These are phyloP conservation scores for Marchantia paleacea DNA, from an alignment of 225 moss, liverwort and hornwort species.

Conservation along the genomic window DNA sequence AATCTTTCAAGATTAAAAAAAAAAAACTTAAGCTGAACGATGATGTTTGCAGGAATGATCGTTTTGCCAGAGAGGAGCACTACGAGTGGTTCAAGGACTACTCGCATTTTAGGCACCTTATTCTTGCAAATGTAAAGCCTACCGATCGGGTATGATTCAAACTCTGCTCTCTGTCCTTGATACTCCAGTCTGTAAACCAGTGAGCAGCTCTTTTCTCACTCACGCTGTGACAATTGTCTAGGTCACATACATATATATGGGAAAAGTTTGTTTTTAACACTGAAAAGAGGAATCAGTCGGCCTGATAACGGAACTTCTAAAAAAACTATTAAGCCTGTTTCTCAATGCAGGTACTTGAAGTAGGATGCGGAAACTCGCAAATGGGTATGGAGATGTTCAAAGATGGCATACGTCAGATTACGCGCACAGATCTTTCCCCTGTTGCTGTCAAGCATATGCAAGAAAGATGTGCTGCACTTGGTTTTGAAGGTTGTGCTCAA, in stretches of 20 bases:
- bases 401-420: slow-evolving; percentile 75
- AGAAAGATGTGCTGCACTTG: slow-evolving; percentile 39
- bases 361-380: slow-evolving; percentile 80
- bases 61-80: slow-evolving; percentile 73
- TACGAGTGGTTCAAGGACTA: slow-evolving; percentile 98
- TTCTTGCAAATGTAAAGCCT: slow-evolving; percentile 56
- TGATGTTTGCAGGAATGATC: slow-evolving; percentile 63
- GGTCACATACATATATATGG: not conserved
- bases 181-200: not conserved
- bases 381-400: slow-evolving; percentile 76
- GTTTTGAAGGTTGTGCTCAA: slow-evolving; percentile 26
- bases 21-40: too few relatives aligned
- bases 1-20: too few relatives aligned
- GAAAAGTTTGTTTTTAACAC: not conserved
- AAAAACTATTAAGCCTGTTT: not conserved
- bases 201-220: not conserved
- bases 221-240: not conserved
- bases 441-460: slow-evolving; percentile 62
- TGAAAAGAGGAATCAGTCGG: not conserved
- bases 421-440: slow-evolving; percentile 75
- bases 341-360: slow-evolving; percentile 64
- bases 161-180: not conserved
- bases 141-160: slow-evolving; percentile 56
- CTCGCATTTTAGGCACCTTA: slow-evolving; percentile 75
- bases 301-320: too few relatives aligned